These are phyloP conservation scores for Cynanchum wilfordii DNA, from an alignment of 257 asterid species.

Conservation along the genomic window DNA sequence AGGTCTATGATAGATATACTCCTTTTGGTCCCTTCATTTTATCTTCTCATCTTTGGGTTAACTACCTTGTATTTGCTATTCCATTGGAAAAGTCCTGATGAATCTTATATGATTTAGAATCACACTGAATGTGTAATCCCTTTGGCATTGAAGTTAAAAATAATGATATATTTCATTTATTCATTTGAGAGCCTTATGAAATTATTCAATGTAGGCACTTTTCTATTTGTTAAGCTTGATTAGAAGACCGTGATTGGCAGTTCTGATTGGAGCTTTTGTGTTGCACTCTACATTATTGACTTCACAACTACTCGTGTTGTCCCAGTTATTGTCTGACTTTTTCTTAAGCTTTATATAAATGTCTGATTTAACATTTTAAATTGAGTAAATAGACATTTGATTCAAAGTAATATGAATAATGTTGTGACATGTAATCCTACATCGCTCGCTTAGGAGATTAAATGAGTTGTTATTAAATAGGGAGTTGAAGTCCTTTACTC, in stretches of 20 bases:
- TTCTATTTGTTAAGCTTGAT: not conserved
- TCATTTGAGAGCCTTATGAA: not conserved
- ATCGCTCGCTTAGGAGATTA: no score
- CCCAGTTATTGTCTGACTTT: not conserved
- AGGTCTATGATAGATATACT: not conserved
- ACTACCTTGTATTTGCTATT: not conserved
- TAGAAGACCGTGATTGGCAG: not conserved
- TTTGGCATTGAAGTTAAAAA: not conserved
- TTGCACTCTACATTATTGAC: not conserved
- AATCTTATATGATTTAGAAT: not conserved
- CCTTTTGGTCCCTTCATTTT: not conserved
- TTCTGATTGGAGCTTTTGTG: not conserved
- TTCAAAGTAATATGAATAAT: not conserved
- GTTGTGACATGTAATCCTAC: no score
- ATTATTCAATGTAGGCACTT: not conserved
- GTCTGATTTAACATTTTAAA: not conserved
- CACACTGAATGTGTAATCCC: not conserved
- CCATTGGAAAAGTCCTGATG: not conserved
- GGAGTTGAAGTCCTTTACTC: no score
- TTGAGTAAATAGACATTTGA: not conserved
- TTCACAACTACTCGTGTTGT: not conserved
- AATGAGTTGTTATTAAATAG: no score
- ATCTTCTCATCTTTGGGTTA: constrained; percentile 2
- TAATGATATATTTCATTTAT: not conserved
- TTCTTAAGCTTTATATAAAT: not conserved